Base-by-base conservation (phyloP, 192 early-diverging fungal genomes). In the Linnemannia hyalina region DNA sequence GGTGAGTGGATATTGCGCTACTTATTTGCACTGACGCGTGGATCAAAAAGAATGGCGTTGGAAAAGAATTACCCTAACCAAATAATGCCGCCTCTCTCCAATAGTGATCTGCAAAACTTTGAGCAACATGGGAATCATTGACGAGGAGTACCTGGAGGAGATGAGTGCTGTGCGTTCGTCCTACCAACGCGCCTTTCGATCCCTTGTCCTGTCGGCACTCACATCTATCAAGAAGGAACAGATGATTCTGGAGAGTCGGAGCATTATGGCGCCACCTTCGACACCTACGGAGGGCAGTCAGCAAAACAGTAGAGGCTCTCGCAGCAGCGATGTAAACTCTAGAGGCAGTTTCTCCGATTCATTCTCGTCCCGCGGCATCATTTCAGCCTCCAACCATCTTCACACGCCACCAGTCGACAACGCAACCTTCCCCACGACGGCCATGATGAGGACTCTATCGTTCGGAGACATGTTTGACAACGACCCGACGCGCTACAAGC, bases 181-280 rank as follows among this genome's bases (percentile, higher is more conserved):
- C 0, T 98, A 97, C 80, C 96, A 97, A 77, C 91, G 91, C 20
- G 96, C 97, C 2, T 99, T 99, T 80, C 90, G 94, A 68, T 93
- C 96, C 38, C 89, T 99, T 4, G 96, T 99, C 42, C 83, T 93
- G 16, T 93, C 94, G 70, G 97, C 97, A 5, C 90, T 98, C 75
- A 83, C 92, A 22, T 93, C 95, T 0, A 93, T 96, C 38, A 89
- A 90, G 35, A 83, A 82, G 70, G 90, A 92, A 65, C 78, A 84
- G 49, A 71, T 86, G 55, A 81, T 83, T 20, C n/a, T 82, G 77
- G 83, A 76, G 69, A 88, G 89, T 88, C 89, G 77, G 76, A 92
- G 89, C 76, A 89, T 82, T 80, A 91, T 80, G 91, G 89, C 78
- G 74, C 90, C 78, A 83, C 57, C 57, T 41, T 74, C 88, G 35